Evolutionary conservation across 2,329 filamentous ascomycete species (phyloP), one percentile per base, ranked within the genome.

Genomic region (Corinectria fuckeliana): DNA sequence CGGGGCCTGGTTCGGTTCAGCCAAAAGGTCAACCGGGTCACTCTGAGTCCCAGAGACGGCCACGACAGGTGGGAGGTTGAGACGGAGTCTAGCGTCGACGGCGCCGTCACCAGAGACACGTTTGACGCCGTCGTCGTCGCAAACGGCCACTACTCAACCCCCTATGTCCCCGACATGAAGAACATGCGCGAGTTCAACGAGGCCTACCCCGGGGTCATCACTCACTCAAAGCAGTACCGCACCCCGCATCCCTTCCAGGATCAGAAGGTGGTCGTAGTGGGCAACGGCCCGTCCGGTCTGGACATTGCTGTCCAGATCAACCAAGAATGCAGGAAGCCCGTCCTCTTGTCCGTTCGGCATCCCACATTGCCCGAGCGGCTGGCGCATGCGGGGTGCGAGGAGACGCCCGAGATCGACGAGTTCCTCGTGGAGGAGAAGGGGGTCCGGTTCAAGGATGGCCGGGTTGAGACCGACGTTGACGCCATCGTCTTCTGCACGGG

Each of bases 401-500:
- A 88, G 65, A 77, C 85, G 4, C 77, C 82, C 6, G 78, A 84
- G 62, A 91, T 92, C 57, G 80, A 81, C 7, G 86, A 76, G 71
- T 90, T 81, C 64, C 75, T 82, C 11, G 71, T 79, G 0, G 75
- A 82, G 3, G 77, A 83, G 50, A 82, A 86, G 62, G 87, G 84
- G 3, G 82, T 95, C 2, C 80, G 83, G 28, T 91, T 96, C 63
- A 80, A 82, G 38, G 82, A 92, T 68, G 90, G 89, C 2, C 80
- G 80, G 0, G 71, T 89, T 9, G 90, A 92, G 70, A 77, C 77
- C 3, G 79, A 88, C 30, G 76, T 98, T 56, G 93, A 97, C 69
- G 84, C 86, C 1, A 78, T 97, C 5, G 73, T 98, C 25, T 97
- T 94, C 75, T 93, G 91, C 73, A 97, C 94, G 0, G 94, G 94